phyloP scores from a whole-genome alignment of 2,329 filamentous ascomycete species.

The Aspergillus brasiliensis region DNA sequence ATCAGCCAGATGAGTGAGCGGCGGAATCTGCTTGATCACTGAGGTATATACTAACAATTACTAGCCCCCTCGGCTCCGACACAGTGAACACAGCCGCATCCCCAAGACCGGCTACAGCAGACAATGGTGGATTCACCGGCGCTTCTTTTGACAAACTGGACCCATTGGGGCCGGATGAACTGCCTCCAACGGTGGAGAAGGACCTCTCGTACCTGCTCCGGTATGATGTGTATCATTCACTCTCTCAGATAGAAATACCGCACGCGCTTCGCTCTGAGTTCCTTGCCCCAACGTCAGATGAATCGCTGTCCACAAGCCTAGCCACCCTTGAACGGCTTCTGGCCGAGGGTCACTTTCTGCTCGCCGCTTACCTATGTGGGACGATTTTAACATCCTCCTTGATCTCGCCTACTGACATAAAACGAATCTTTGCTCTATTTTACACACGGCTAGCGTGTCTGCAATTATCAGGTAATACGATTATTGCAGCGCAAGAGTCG shows the following conservation, averaged over 20 bases:
- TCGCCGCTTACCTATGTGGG: slow-evolving; percentile 62
- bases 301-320: slow-evolving; percentile 50
- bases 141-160: slow-evolving; percentile 39
- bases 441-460: slow-evolving; percentile 82
- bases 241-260: slow-evolving; percentile 65
- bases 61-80: slow-evolving; percentile 31
- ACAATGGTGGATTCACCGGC: slow-evolving; percentile 24
- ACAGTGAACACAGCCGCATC: slow-evolving; percentile 21
- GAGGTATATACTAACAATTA: slow-evolving; percentile 18
- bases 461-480: slow-evolving; percentile 72
- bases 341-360: slow-evolving; percentile 73
- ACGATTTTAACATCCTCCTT: slow-evolving; percentile 46
- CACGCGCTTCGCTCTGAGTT: slow-evolving; percentile 69
- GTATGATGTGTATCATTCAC: slow-evolving; percentile 78
- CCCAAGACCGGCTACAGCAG: slow-evolving; percentile 17
- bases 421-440: slow-evolving; percentile 72
- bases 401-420: slow-evolving; percentile 55
- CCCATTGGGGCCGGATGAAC: slow-evolving; percentile 34
- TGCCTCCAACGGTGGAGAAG: slow-evolving; percentile 53
- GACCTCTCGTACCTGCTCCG: slow-evolving; percentile 81
- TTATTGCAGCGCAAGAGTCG: slow-evolving; percentile 67
- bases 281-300: slow-evolving; percentile 63
- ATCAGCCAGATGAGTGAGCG: slow-evolving; percentile 68
- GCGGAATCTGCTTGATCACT: background rate
- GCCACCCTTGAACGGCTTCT: slow-evolving; percentile 65